phyloP scores from a whole-genome alignment of 129 eudicot genomes.

The Arctium minus region DNA sequence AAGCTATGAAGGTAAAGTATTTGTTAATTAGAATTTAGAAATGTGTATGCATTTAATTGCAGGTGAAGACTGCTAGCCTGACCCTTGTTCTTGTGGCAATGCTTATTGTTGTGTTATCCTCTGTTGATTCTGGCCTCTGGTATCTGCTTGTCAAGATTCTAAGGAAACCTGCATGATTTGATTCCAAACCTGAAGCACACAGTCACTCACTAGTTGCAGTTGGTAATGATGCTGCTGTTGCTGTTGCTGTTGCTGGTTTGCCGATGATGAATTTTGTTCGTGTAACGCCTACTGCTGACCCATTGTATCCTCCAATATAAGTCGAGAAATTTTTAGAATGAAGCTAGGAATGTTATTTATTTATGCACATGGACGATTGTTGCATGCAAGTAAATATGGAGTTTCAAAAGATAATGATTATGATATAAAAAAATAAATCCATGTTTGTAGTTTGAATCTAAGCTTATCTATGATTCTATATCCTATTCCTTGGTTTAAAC shows the following conservation, averaged over 20 bases:
- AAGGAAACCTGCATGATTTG: constrained; percentile 46
- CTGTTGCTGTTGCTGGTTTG: neutral
- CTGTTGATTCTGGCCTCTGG: constrained; percentile 78
- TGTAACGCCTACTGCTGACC: too few relatives aligned
- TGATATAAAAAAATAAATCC: too few relatives aligned
- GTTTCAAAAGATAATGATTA: too few relatives aligned
- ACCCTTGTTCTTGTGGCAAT: constrained; percentile 86
- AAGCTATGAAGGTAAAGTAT: neutral
- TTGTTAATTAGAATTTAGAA: constrained; percentile 12
- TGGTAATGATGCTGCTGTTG: neutral
- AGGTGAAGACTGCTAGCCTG: constrained; percentile 84
- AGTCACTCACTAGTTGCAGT: neutral
- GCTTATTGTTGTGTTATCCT: constrained; percentile 75
- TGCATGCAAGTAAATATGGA: too few relatives aligned
- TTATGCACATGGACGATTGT: too few relatives aligned
- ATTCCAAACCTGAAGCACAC: neutral
- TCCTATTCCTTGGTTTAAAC: neutral
- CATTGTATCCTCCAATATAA: neutral
- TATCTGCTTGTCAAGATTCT: constrained; percentile 55
- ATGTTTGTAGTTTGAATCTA: neutral
- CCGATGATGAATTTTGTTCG: neutral
- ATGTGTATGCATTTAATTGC: constrained; percentile 14
- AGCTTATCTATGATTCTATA: too few relatives aligned
- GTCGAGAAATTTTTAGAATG: neutral
- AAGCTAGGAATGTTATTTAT: too few relatives aligned